These are phyloP conservation scores for Rutstroemia sp. DNA, from an alignment of 2,329 filamentous ascomycete genomes.

Conservation along the genomic window DNA sequence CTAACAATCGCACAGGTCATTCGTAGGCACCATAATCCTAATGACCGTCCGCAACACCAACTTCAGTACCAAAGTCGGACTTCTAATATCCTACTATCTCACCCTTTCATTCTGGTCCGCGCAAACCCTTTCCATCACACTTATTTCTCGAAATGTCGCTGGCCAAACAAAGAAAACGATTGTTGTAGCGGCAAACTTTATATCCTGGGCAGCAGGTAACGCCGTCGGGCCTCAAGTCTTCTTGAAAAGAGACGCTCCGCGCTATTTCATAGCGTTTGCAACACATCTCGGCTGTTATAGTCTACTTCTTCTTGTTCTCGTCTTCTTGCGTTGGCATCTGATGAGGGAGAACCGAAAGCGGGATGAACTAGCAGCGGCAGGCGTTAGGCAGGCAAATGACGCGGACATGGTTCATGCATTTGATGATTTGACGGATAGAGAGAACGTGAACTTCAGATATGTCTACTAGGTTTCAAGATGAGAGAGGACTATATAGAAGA, in stretches of 20 bases:
- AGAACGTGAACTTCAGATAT: constrained; percentile 25
- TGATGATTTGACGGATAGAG: constrained; percentile 26
- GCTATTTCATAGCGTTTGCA: constrained; percentile 46
- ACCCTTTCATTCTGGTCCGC: constrained; percentile 72
- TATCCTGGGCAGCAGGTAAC: constrained; percentile 51
- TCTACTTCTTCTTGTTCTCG: constrained; percentile 14
- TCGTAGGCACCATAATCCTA: constrained; percentile 63
- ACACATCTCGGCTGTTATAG: constrained; percentile 42
- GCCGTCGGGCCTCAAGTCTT: constrained; percentile 46
- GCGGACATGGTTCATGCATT: constrained; percentile 24
- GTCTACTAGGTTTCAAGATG: background rate
- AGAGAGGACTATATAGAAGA: background rate
- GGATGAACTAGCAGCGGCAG: constrained; percentile 5
- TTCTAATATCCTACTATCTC: constrained; percentile 70
- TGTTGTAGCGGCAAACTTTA: constrained; percentile 49
- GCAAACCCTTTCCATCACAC: constrained; percentile 57
- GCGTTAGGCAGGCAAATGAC: constrained; percentile 8
- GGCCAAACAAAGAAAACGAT: constrained; percentile 53
- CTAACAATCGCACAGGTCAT: constrained; percentile 41
- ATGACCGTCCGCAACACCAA: constrained; percentile 58
- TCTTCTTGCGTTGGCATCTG: constrained; percentile 6
- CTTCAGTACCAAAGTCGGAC: constrained; percentile 52
- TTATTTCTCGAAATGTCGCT: constrained; percentile 49
- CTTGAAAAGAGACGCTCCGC: constrained; percentile 41
- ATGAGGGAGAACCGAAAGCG: constrained; percentile 5